Evolutionary conservation across 257 asterid species (phyloP), one percentile per base, ranked within the genome.

Genomic region (Solanum medicagineum): DNA sequence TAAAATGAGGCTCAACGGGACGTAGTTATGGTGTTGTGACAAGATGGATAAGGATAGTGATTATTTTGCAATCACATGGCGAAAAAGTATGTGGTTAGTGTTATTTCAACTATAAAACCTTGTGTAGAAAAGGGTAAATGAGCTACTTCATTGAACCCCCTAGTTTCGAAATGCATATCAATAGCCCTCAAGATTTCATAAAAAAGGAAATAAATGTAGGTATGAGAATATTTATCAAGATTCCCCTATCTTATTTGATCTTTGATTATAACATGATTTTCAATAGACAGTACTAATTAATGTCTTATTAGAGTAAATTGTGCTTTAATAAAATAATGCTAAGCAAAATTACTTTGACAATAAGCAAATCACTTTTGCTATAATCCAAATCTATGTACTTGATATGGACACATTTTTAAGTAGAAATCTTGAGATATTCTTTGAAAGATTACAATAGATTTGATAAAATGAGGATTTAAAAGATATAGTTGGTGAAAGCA

Each of bases 401-500:
- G 83, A 79, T 16, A 24, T 26, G 16, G 83, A 53, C 19, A 75
- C 16, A 29, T 29, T 15, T 77, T 77, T 29, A 79, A 53, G 65
- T 79, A 26, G 66, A 53, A 77, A 77, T 77, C 45, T 77, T 51
- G 65, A 53, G 83, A 79, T 79, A 79, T 54, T 79, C 19, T 79
- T 79, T 12, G 22, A 17, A 7, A 79, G 83, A 53, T 79, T 53
- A 53, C 83, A 79, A 79, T 79, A 53, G 65, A 79, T 79, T 73
- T 79, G 60, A 49, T 14, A 60, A 75, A 75, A 75, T 75, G 60
- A 47, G 22, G 10, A 47, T 60, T 47, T 32, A 42, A 63, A 87
- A 75, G 90, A 90, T 88, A 47, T 86, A 88, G 87, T 90, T 84
- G 91, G 93, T 91, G 86, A 86, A 88, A 87, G 74, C 81, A 88